These are phyloP conservation scores for Venturia asperata DNA, from an alignment of 2,329 filamentous ascomycete species.

Conservation along the genomic window DNA sequence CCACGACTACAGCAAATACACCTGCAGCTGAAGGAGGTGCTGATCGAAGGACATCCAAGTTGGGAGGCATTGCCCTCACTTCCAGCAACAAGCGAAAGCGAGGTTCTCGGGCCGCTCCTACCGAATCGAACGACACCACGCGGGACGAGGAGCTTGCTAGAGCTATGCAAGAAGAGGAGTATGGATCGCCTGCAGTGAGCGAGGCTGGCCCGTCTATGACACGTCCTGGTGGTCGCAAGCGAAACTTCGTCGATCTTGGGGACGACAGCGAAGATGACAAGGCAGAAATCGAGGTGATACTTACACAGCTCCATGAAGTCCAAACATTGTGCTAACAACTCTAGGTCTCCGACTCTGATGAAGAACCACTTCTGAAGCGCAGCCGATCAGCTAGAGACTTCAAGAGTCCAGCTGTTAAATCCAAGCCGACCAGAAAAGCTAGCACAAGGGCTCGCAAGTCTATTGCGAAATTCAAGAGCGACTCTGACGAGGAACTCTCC, in stretches of 20 bases:
- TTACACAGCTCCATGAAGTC: neutral
- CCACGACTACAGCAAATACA: constrained; percentile 52
- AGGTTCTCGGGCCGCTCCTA: constrained; percentile 21
- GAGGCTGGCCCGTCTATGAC: constrained; percentile 21
- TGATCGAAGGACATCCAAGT: constrained; percentile 22
- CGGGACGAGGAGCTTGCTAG: constrained; percentile 49
- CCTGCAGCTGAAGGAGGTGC: constrained; percentile 36
- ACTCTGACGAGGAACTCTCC: constrained; percentile 23
- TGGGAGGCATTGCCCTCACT: constrained; percentile 24
- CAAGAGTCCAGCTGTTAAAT: neutral
- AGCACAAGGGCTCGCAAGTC: constrained; percentile 2
- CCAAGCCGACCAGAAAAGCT: constrained; percentile 2
- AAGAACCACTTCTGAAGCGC: constrained; percentile 15
- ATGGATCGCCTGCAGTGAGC: constrained; percentile 25
- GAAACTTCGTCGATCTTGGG: constrained; percentile 24
- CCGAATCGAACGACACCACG: constrained; percentile 30
- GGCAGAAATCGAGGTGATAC: neutral
- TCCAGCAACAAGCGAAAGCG: constrained; percentile 26
- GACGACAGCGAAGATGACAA: constrained; percentile 21
- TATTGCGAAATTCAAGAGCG: constrained; percentile 15
- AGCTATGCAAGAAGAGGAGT: constrained; percentile 51
- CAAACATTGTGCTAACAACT: neutral
- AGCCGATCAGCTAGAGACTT: neutral
- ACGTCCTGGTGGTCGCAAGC: constrained; percentile 33
- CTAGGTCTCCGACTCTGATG: constrained; percentile 2